Percentiles rank a stretch among this genome's conserved stretches.
phyloP scores from a whole-genome alignment of 176 grass and related monocot genomes.

The Paspalum vaginatum region DNA sequence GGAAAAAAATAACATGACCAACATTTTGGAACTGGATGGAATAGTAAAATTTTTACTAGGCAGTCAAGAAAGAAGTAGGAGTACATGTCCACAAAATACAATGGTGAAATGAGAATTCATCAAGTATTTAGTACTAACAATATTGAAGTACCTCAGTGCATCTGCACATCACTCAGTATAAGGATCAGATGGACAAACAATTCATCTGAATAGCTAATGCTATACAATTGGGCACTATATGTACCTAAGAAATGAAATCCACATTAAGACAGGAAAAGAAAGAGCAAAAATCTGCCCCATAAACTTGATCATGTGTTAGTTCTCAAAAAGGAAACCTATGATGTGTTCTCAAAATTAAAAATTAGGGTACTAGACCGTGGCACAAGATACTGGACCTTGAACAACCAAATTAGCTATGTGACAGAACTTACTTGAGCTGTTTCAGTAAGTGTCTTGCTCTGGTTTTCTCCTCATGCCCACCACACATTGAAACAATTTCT shows the following conservation, averaged over 20 bases:
- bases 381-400: not conserved
- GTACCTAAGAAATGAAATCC: slow-evolving; percentile 26
- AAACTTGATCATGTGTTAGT: not conserved
- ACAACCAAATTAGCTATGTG: slow-evolving; percentile 5
- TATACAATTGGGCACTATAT: not conserved
- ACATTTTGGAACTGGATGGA: too few species aligned
- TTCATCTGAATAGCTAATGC: not conserved
- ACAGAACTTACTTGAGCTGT: slow-evolving; percentile 64
- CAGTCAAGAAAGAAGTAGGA: not conserved
- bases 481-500: slow-evolving; percentile 81
- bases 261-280: not conserved
- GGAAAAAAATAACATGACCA: too few species aligned
- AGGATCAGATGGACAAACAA: slow-evolving; percentile 13
- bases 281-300: not conserved
- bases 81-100: not conserved
- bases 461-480: slow-evolving; percentile 65
- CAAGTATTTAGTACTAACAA: slow-evolving; percentile 5
- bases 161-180: slow-evolving; percentile 6
- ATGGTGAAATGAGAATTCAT: not conserved
- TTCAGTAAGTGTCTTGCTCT: slow-evolving; percentile 70
- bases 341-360: not conserved
- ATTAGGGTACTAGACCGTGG: not conserved
- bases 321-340: not conserved
- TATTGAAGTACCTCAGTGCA: slow-evolving; percentile 2
- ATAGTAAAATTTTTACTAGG: not conserved